phyloP scores from a whole-genome alignment of 31 red algal genomes.

The Odonthalia washingtoniensis region DNA sequence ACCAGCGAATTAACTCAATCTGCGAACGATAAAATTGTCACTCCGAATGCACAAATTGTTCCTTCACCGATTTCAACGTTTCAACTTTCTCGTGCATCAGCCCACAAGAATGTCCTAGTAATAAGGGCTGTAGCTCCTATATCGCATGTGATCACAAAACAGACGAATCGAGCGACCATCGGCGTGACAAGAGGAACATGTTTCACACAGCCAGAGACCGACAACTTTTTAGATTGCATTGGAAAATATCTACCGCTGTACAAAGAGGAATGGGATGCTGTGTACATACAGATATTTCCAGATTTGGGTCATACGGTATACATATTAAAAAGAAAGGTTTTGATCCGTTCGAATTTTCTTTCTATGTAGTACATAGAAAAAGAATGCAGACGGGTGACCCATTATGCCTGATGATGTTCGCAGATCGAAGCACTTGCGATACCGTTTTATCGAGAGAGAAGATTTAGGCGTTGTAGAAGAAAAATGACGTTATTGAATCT shows the following conservation, averaged over 20 bases:
- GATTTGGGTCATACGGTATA: neutral
- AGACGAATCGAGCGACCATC: too few relatives aligned
- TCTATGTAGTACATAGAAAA: constrained; percentile 22
- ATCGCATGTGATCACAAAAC: too few relatives aligned
- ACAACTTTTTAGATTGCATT: neutral
- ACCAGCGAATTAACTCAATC: too few relatives aligned
- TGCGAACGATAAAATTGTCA: too few relatives aligned
- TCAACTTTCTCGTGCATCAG: too few relatives aligned
- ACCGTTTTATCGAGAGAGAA: constrained; percentile 3
- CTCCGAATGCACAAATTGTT: too few relatives aligned
- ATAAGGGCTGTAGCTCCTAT: too few relatives aligned
- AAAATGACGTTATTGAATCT: too few relatives aligned
- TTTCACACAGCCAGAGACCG: constrained; percentile 10
- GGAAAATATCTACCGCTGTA: neutral
- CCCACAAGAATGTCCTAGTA: too few relatives aligned
- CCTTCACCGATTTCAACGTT: too few relatives aligned
- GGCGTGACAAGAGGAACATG: constrained; percentile 1
- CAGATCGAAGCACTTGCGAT: constrained; percentile 6
- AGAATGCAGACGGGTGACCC: constrained; percentile 45
- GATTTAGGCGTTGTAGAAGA: constrained; percentile 10
- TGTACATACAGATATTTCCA: neutral
- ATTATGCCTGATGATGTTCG: constrained; percentile 17
- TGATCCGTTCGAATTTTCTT: too few relatives aligned
- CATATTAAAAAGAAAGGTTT: constrained; percentile 31
- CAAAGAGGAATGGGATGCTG: constrained; percentile 27